Evolutionary conservation across 176 grass and related monocot genomes (phyloP).

Genomic region (barley (Hordeum vulgare)): DNA sequence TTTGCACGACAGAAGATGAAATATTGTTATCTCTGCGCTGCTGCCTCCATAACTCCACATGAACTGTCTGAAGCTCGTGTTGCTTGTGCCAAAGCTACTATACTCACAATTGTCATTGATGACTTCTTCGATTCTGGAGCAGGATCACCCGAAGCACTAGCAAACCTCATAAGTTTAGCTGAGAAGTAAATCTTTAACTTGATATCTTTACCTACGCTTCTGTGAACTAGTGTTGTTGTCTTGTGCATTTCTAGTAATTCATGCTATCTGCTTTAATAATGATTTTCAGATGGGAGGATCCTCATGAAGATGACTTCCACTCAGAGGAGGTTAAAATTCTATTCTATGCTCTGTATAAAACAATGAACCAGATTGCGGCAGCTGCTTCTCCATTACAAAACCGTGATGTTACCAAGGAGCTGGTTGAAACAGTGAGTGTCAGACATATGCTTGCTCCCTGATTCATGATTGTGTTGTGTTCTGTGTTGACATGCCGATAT

Average conservation of each 20-base stretch:
- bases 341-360: constrained; percentile 43
- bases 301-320: constrained; percentile 36
- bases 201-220: too few relatives aligned
- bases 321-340: constrained; percentile 64
- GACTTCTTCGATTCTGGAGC: constrained; percentile 76
- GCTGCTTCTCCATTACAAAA: constrained; percentile 38
- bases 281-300: constrained; percentile 42
- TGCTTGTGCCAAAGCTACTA: constrained; percentile 51
- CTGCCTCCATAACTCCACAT: constrained; percentile 45
- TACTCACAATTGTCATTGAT: constrained; percentile 59
- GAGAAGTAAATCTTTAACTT: constrained; percentile 39
- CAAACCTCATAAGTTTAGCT: constrained; percentile 47
- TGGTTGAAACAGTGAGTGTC: constrained; percentile 12
- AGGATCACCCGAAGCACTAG: constrained; percentile 60
- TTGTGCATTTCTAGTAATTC: too few relatives aligned
- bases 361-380: constrained; percentile 49
- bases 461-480: too few relatives aligned
- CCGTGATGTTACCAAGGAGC: constrained; percentile 38
- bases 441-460: too few relatives aligned
- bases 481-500: too few relatives aligned
- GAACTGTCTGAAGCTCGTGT: constrained; percentile 55
- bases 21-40: constrained; percentile 65
- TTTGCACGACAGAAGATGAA: constrained; percentile 62
- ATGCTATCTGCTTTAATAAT: too few relatives aligned
- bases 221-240: too few relatives aligned